These are phyloP conservation scores for Backusella westeae DNA, from an alignment of 192 early-diverging fungal species.

Conservation along the genomic window DNA sequence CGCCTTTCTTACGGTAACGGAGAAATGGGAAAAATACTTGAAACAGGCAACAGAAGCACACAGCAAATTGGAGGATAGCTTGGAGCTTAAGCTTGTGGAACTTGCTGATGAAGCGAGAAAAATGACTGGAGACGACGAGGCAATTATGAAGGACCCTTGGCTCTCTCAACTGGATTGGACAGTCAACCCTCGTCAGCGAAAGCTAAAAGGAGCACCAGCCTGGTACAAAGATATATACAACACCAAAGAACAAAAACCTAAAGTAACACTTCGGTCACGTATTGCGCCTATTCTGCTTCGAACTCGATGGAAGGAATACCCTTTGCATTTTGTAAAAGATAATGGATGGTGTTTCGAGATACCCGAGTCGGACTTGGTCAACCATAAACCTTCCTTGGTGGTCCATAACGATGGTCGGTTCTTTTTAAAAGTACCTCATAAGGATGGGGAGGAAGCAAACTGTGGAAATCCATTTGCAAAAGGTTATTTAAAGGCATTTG, in stretches of 20 bases:
- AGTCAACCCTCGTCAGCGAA: constrained; percentile 40
- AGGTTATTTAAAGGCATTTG: constrained; percentile 73
- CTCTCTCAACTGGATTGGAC: constrained; percentile 79
- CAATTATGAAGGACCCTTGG: constrained; percentile 73
- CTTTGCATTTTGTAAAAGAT: constrained; percentile 63
- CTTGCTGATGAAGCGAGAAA: constrained; percentile 41
- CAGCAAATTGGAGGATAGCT: constrained; percentile 45
- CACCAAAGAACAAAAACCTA: constrained; percentile 49
- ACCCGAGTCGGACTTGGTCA: neutral
- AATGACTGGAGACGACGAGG: constrained; percentile 20
- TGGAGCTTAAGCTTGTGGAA: constrained; percentile 45
- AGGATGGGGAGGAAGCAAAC: constrained; percentile 73
- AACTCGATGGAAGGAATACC: constrained; percentile 80
- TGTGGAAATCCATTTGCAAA: constrained; percentile 89
- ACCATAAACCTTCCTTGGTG: constrained; percentile 33
- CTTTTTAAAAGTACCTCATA: constrained; percentile 78
- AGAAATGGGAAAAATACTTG: constrained; percentile 80
- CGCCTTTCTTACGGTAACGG: constrained; percentile 76
- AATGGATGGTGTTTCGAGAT: constrained; percentile 82
- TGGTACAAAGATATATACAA: constrained; percentile 88
- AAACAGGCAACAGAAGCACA: constrained; percentile 52
- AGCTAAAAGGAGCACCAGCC: constrained; percentile 59
- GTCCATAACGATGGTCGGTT: constrained; percentile 37
- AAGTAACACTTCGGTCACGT: constrained; percentile 69
- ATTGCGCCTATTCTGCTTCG: constrained; percentile 79